These are phyloP conservation scores for Talinum fruticosum DNA, from an alignment of 148 eudicot genomes.

Conservation along the genomic window DNA sequence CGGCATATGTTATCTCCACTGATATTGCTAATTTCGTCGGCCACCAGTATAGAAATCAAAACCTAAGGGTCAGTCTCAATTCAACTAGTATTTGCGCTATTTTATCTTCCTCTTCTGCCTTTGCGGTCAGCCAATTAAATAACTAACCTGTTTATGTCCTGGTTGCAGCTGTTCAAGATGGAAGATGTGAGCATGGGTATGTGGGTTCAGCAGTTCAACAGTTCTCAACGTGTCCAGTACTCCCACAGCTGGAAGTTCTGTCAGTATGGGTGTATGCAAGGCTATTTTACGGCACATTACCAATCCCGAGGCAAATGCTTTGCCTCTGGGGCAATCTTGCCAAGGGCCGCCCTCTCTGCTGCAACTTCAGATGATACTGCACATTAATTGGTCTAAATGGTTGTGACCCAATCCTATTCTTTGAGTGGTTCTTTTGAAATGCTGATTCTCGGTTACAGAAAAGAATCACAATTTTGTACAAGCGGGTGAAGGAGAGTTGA, in stretches of 20 bases:
- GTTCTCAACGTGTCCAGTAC: conserved; percentile 68
- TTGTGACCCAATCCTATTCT: conserved; percentile 4
- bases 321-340: conserved; percentile 80
- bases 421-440: background rate
- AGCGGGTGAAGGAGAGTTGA: background rate
- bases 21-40: conserved; percentile 68
- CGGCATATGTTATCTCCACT: conserved; percentile 71
- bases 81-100: background rate
- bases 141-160: background rate
- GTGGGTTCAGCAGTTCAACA: conserved; percentile 97
- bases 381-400: background rate
- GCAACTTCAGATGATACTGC: conserved; percentile 52
- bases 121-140: background rate
- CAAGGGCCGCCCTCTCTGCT: conserved; percentile 72
- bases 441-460: conserved; percentile 2
- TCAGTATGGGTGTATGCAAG: conserved; percentile 87
- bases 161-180: conserved; percentile 85
- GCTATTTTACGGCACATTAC: conserved; percentile 90
- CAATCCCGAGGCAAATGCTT: conserved; percentile 94
- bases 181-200: conserved; percentile 99
- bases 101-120: background rate
- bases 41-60: conserved; percentile 52
- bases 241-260: conserved; percentile 90
- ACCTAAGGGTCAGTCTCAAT: conserved; percentile 60
- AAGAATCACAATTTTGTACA: background rate